Evolutionary conservation across 495 filamentous ascomycete species (phyloP), one percentile per base, ranked within the genome.

Genomic region (Penicillium simplicissimum): DNA sequence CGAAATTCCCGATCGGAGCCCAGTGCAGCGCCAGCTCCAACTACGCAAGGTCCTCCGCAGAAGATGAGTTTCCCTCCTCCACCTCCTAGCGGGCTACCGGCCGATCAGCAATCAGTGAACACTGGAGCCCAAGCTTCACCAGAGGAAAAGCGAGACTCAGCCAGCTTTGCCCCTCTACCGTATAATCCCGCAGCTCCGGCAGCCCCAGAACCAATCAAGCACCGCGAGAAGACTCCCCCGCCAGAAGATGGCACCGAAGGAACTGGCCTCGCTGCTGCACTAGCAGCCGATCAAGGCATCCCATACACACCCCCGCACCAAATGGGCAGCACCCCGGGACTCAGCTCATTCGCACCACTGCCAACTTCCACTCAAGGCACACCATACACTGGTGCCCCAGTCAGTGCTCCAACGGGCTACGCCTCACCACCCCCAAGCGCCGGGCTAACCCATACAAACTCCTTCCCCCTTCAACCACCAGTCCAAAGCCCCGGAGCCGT

Each of bases 141-240:
- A 57, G 69, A 74, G 38, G 63, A 75, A 17, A 73, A 66, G 19
- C 74, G 76, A 61, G 76, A 82, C 14, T 74, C 80, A 19, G 77
- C 77, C 52, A 79, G 67, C 49, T 87, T 84, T 54, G 79, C 82
- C n/a, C 90, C 91, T n/a, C 83, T 95, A 55, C 85, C 91, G 2
- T 97, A 97, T 66, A 97, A 97, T 73, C 93, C 93, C 1, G 92
- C 93, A 0, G 92, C 93, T 1, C 93, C 93, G 11, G 80, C 93
- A 3, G 91, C 91, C 1, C 90, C 93, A 4, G 93, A 97, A 69
- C 86, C 86, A 14, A 89, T 96, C 65, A 82, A 86, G 55, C 85
- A 93, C 65, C 86, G 93, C 51, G 92, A 97, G 76, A 95, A 96
- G 79, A 96, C 93, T 0, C 92, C 92, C 9, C 93, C 93, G 8